Base-by-base conservation (phyloP, 202 grass and related monocot species). In the Setaria viridis region DNA sequence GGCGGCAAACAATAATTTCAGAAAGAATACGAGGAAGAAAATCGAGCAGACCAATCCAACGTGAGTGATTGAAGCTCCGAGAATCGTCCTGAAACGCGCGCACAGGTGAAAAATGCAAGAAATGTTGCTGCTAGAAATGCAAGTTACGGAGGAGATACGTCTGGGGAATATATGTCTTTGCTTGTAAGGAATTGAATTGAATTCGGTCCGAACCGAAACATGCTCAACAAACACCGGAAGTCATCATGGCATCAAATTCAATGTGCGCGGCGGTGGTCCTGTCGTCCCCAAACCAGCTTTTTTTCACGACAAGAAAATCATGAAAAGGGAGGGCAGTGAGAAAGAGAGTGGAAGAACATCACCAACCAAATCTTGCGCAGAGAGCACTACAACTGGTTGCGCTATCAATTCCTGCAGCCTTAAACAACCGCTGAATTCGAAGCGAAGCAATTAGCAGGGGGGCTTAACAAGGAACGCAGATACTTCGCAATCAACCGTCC, bases 171-270 rank as follows among this genome's bases (percentile, higher is more conserved):
- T 53, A 19, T 82, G 72, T 65, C 82, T 54, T 91, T 39, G 74
- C 82, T 85, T 85, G 77, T 21, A 77, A 85, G 86, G 82, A 16
- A 88, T 71, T 34, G 82, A 76, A 88, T 88, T 73, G 85, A 84
- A 85, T 88, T 85, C 15, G 76, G 79, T 79, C 86, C 66, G 72
- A 85, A 54, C 58, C 25, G 47, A n/a, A 88, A 80, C n/a, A 79
- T 54, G 55, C 33, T 43, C 77, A 85, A 81, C 89, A 72, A 71
- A 87, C 84, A 63, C 72, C 78, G 48, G 82, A 78, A 85, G 50
- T 14, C 82, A 85, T 88, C 66, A 83, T 65, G 83, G 58, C 79
- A 57, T 82, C 70, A 16, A 64, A 64, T 64, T 64, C 62, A 91
- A 81, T 88, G 85, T 54, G 77, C 2, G 78, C 49, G 41, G 78